Conservation (phyloP, 139 green algal genomes). For the Mychonastes homosphaera region DNA sequence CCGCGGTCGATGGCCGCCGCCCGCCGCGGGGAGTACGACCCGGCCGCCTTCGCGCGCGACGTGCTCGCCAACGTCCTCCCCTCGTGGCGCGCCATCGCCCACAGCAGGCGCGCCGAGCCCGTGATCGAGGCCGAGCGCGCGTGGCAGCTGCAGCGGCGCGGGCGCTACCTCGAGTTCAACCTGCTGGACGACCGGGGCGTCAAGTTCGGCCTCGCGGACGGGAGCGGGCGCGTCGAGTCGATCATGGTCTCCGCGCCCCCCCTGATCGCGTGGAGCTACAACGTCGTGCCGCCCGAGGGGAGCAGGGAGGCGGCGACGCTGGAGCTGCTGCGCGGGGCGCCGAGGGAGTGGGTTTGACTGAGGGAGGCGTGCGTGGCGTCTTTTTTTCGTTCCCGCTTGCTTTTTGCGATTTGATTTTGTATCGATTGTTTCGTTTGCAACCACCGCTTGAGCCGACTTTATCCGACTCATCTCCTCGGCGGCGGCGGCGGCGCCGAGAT, state of each 20-base stretch:
- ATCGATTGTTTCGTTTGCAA: too few species aligned
- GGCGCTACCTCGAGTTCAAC: conserved; percentile 97
- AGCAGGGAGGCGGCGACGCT: conserved; percentile 49
- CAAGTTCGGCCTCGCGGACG: conserved; percentile 76
- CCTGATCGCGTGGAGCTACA: conserved; percentile 78
- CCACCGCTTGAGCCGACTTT: too few species aligned
- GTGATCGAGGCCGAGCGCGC: conserved; percentile 64
- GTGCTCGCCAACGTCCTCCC: conserved; percentile 56
- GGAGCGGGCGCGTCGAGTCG: conserved; percentile 75
- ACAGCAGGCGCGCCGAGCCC: conserved; percentile 10
- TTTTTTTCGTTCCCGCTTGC: background rate
- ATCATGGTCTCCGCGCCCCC: conserved; percentile 95
- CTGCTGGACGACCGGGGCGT: conserved; percentile 93
- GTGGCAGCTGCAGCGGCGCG: conserved; percentile 82
- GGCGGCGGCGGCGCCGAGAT: too few species aligned
- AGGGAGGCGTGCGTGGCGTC: background rate
- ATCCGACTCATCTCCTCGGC: too few species aligned
- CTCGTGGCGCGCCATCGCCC: conserved; percentile 64
- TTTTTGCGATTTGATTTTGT: too few species aligned
- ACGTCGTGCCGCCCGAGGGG: conserved; percentile 44
- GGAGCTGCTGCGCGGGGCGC: conserved; percentile 48
- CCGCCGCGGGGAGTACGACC: too few species aligned
- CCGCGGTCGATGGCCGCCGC: too few species aligned
- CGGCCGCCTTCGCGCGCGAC: conserved; percentile 11
- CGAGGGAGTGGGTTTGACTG: conserved; percentile 49